These are phyloP conservation scores for Lactarius quietus DNA, from an alignment of 768 basidiomycete species.

Conservation along the genomic window DNA sequence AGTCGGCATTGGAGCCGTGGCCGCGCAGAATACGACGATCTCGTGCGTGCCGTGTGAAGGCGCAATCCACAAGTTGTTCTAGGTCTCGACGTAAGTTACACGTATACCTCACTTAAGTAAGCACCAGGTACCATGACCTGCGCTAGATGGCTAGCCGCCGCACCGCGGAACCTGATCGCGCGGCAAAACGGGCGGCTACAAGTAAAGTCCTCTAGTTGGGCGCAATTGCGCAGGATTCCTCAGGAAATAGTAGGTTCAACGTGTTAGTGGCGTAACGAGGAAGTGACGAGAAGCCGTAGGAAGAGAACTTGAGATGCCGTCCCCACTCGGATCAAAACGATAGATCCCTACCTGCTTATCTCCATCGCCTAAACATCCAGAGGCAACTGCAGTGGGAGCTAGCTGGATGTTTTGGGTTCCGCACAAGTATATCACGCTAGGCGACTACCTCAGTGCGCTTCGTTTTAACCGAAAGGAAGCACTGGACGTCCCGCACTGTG, in stretches of 20 bases:
- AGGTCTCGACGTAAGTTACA: too few species aligned
- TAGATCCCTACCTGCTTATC: too few species aligned
- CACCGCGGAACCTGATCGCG: background rate
- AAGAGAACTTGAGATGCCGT: too few species aligned
- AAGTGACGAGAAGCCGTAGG: too few species aligned
- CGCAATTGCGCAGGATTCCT: background rate
- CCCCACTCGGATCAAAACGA: too few species aligned
- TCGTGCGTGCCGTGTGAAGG: too few species aligned
- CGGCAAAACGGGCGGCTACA: background rate
- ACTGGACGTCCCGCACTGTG: background rate
- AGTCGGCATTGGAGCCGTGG: too few species aligned
- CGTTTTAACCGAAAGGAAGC: background rate
- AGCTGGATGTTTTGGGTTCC: background rate
- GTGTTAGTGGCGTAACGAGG: background rate
- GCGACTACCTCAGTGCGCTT: background rate
- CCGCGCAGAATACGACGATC: too few species aligned
- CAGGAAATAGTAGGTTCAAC: background rate
- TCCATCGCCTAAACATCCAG: too few species aligned
- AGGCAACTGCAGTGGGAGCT: too few species aligned
- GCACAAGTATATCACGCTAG: background rate
- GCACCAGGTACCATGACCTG: background rate
- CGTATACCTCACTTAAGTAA: too few species aligned
- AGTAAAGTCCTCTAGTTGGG: background rate
- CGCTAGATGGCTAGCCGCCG: background rate
- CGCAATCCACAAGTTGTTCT: too few species aligned